A percentile compares a stretch with the other conserved stretches of the same genome.
phyloP scores from a whole-genome alignment of 73 alveolate species.

The Durusdinium trenchii region DNA sequence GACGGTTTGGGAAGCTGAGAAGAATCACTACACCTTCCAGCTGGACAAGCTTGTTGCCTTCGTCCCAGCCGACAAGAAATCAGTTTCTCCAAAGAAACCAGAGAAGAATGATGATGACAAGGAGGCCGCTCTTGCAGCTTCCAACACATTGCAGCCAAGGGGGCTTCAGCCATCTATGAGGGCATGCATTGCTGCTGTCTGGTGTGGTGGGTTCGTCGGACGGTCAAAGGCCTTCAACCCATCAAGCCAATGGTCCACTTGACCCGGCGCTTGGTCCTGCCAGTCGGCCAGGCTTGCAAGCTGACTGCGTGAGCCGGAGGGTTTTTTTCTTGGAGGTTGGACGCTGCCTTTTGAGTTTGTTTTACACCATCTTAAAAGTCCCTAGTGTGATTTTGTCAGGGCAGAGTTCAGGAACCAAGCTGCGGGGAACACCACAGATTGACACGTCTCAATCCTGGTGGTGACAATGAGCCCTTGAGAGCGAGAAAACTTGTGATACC shows the following conservation, averaged over 20 bases:
- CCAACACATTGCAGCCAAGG: neutral
- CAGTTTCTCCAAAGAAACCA: too few relatives aligned
- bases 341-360: neutral
- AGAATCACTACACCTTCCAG: neutral
- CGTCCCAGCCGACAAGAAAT: neutral
- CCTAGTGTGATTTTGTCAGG: too few relatives aligned
- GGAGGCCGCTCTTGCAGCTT: neutral
- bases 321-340: neutral
- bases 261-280: neutral
- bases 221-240: neutral
- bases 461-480: neutral
- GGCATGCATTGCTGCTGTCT: neutral
- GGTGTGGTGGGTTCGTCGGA: constrained; percentile 3
- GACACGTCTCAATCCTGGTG: constrained; percentile 14
- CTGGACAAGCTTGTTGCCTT: neutral
- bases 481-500: neutral
- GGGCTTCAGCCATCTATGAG: neutral
- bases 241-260: constrained; percentile 15
- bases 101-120: too few relatives aligned
- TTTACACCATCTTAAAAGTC: neutral
- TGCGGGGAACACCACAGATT: neutral
- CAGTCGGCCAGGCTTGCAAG: neutral
- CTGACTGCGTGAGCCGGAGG: too few relatives aligned
- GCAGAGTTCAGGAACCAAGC: too few relatives aligned
- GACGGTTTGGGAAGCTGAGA: neutral